Evolutionary conservation across 2,329 filamentous ascomycete genomes (phyloP).

Genomic region (Alternaria incomplexa): DNA sequence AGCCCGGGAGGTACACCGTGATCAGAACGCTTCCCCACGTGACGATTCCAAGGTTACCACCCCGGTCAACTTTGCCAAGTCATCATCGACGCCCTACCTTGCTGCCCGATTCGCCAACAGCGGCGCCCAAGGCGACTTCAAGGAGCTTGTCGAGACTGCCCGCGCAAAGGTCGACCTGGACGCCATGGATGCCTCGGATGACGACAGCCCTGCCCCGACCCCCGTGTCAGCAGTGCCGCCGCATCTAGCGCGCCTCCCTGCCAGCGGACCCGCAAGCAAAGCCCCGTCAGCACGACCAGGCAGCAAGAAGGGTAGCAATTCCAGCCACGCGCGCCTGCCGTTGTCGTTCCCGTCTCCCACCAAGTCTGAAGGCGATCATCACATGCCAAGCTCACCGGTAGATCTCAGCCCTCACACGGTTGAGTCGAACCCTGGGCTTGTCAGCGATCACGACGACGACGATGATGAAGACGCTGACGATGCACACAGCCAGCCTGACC

Average conservation of each 20-base stretch:
- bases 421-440: slow-evolving; percentile 57
- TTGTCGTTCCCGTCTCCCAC: slow-evolving; percentile 38
- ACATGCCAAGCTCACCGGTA: slow-evolving; percentile 44
- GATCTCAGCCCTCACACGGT: slow-evolving; percentile 56
- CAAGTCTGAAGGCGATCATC: slow-evolving; percentile 33
- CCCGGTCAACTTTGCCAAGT: slow-evolving; percentile 42
- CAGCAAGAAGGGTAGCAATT: slow-evolving; percentile 41
- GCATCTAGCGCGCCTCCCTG: slow-evolving; percentile 43
- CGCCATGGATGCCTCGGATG: slow-evolving; percentile 44
- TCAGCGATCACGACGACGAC: slow-evolving; percentile 59
- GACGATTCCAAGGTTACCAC: slow-evolving; percentile 19
- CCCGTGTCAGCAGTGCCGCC: slow-evolving; percentile 34
- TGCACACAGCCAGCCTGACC: slow-evolving; percentile 44
- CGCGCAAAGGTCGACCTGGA: slow-evolving; percentile 46
- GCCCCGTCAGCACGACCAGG: slow-evolving; percentile 37
- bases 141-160: slow-evolving; percentile 45
- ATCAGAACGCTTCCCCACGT: slow-evolving; percentile 28
- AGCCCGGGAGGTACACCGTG: slow-evolving; percentile 42
- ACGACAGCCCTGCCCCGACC: slow-evolving; percentile 41
- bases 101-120: slow-evolving; percentile 49
- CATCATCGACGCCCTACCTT: slow-evolving; percentile 52
- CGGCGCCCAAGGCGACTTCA: slow-evolving; percentile 50
- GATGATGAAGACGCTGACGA: slow-evolving; percentile 52
- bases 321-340: slow-evolving; percentile 38
- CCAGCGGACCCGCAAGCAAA: slow-evolving; percentile 38